Evolutionary conservation across 2,329 filamentous ascomycete species (phyloP).

Genomic region (Fonsecaea pedrosoi): DNA sequence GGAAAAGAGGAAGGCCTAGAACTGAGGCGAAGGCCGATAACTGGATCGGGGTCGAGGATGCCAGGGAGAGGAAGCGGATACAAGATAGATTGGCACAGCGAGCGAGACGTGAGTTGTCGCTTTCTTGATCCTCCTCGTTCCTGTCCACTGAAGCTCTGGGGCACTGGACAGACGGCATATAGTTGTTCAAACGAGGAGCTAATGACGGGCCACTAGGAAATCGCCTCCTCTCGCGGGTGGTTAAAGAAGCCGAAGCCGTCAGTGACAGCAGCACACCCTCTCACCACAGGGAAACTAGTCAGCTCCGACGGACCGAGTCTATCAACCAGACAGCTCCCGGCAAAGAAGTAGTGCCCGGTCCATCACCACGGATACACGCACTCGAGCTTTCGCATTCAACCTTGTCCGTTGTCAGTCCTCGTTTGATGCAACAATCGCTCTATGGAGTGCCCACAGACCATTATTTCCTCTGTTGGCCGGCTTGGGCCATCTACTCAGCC

Average conservation of each 20-base stretch:
- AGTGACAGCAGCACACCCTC: background rate
- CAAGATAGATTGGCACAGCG: conserved; percentile 50
- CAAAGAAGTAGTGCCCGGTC: background rate
- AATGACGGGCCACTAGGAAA: background rate
- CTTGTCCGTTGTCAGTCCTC: background rate
- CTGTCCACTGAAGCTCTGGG: too few species aligned
- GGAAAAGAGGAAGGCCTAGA: conserved; percentile 19
- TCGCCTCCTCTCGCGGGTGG: background rate
- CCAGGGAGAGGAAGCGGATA: conserved; percentile 50
- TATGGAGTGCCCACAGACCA: conserved; percentile 11
- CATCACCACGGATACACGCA: background rate
- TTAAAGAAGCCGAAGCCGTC: background rate
- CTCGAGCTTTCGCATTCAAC: background rate
- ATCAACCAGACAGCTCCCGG: background rate
- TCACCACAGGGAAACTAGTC: background rate
- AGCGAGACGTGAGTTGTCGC: conserved; percentile 45
- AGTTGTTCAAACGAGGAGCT: background rate
- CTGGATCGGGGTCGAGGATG: conserved; percentile 47
- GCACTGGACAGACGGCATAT: background rate
- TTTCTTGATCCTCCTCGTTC: background rate
- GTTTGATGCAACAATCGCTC: background rate
- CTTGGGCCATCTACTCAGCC: conserved; percentile 16
- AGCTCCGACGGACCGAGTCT: background rate
- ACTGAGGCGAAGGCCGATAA: conserved; percentile 27
- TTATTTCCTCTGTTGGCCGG: conserved; percentile 10